Base-by-base conservation (phyloP, 345 rosid species). In the Syzygium jambos region DNA sequence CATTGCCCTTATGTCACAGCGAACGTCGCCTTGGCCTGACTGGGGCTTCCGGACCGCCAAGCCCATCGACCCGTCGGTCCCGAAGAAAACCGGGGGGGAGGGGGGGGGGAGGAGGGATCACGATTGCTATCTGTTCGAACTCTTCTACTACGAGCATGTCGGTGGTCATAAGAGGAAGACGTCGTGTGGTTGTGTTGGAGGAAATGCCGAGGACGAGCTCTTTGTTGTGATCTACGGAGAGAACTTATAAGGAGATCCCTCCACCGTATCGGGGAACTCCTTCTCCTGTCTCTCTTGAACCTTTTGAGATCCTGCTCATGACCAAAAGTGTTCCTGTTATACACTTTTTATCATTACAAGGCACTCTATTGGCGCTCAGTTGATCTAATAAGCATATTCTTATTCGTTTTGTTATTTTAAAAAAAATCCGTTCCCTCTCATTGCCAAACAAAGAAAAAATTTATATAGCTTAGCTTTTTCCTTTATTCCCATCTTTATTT, bases 31-130 rank as follows among this genome's bases (percentile, higher is more conserved):
- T 52, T 91, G 61, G 51, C 53, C 23, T 87, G 90, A n/a, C 56
- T 5, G 34, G 29, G 90, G 89, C 8, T 90, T 91, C 56, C 87
- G 49, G 23, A 55, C 86, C 2, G 54, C 6, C 10, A 52, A 86
- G 77, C 5, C 27, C 15, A 41, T 87, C 9, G 87, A 87, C 83
- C 86, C 86, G 11, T 56, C 88, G 1, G 38, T 88, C 53, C 16
- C 88, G 73, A 73, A 88, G 5, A 56, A 21, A 13, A 52, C 52
- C 6, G 46, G 5, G n/a, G n/a, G n/a, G n/a, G n/a, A n/a, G n/a
- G n/a, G n/a, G n/a, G n/a, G n/a, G n/a, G n/a, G n/a, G n/a, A n/a
- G n/a, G n/a, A n/a, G n/a, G n/a, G n/a, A n/a, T n/a, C n/a, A n/a
- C n/a, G n/a, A n/a, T n/a, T n/a, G n/a, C n/a, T n/a, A 78, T 54